phyloP scores from a whole-genome alignment of 2,329 filamentous ascomycete genomes.

The Volutella citrinella region DNA sequence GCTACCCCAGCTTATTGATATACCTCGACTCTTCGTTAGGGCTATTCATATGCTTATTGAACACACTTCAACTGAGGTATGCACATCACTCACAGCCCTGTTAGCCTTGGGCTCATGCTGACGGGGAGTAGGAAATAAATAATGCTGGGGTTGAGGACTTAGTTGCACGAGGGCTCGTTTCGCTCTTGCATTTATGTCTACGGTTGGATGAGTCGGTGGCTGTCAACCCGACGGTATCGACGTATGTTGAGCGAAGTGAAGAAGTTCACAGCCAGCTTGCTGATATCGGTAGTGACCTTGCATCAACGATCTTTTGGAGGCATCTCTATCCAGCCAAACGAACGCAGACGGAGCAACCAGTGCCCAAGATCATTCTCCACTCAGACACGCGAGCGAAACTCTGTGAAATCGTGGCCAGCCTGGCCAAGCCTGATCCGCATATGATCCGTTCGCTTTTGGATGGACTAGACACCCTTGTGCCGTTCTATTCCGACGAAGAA shows the following conservation, averaged over 20 bases:
- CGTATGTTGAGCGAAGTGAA: too few relatives aligned
- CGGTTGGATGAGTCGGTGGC: conserved; percentile 25
- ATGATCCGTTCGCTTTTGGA: conserved; percentile 53
- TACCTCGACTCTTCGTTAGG: conserved; percentile 27
- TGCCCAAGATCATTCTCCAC: conserved; percentile 47
- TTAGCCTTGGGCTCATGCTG: not conserved
- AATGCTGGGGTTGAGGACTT: conserved; percentile 15
- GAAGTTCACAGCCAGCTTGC: too few relatives aligned
- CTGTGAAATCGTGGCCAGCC: conserved; percentile 55
- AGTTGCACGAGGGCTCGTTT: conserved; percentile 27
- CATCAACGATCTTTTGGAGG: conserved; percentile 52
- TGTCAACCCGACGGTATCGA: conserved; percentile 20
- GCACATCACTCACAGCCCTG: conserved; percentile 1
- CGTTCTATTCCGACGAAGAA: conserved; percentile 35
- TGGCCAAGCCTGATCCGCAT: conserved; percentile 50
- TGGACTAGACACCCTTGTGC: conserved; percentile 31
- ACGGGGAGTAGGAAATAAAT: too few relatives aligned
- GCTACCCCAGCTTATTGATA: conserved; percentile 27
- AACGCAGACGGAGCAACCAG: conserved; percentile 25
- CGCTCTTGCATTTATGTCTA: conserved; percentile 29
- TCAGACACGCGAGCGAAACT: conserved; percentile 55
- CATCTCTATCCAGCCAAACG: conserved; percentile 63
- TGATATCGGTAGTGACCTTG: conserved; percentile 23
- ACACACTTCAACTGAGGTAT: conserved; percentile 40
- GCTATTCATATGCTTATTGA: conserved; percentile 33